Base-by-base conservation (phyloP, 495 filamentous ascomycete genomes). In the Lophiotrema nucula region DNA sequence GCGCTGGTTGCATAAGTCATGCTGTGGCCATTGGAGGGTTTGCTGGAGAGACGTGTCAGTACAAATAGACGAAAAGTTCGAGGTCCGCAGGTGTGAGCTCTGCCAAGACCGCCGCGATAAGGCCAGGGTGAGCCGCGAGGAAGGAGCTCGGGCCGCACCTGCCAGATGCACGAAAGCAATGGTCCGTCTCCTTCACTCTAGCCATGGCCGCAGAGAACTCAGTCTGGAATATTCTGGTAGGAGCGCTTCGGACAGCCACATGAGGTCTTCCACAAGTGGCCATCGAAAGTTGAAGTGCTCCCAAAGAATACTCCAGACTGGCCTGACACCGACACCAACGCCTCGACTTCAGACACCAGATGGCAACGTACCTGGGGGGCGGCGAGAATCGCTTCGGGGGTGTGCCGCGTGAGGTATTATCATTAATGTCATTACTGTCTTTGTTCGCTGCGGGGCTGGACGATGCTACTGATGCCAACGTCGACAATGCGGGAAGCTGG, bases 1-100 rank as follows among this genome's bases (percentile, higher is more conserved):
- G 86, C 85, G 10, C 84, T 81, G 35, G 81, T 82, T 48, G 81
- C 74, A 69, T 84, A 86, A 53, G 71, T 81, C 73, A 81, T 81
- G 65, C 61, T 76, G 68, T 70, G 72, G 65, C 72, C 73, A 77
- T 76, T 72, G 61, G 79, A 82, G 38, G 75, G 71, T 66, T 79
- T 83, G 67, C 39, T 61, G 46, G 38, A 48, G 35, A 28, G 42
- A 39, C 47, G 62, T 51, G 59, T 63, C 23, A 67, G 59, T 56
- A 10, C 19, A 23, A 25, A 18, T 53, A 49, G 35, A 43, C 47
- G 64, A 68, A 61, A 68, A 65, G 62, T 42, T 50, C 31, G 35
- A 47, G n/a, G n/a, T n/a, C n/a, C n/a, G n/a, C n/a, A n/a, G n/a
- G n/a, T n/a, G 49, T 38, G 26, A 15, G 60, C 46, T 8, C 37